phyloP scores from a whole-genome alignment of 306 rosid genomes.

The Gastrolobium villosum region DNA sequence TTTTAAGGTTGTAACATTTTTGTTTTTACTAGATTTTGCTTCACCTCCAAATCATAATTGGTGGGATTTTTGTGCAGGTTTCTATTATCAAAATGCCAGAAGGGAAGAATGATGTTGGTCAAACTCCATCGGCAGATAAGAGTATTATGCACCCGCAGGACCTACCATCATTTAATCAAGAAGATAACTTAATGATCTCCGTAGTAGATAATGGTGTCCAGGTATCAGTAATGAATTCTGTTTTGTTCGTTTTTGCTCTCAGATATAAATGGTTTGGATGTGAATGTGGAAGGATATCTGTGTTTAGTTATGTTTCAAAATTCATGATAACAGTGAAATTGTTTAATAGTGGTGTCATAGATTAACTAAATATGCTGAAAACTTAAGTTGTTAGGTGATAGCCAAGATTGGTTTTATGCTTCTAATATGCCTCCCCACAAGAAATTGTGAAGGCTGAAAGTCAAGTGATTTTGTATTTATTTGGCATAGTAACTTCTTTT shows the following conservation, averaged over 20 bases:
- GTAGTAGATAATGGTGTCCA: background rate
- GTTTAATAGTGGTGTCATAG: background rate
- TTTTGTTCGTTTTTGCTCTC: background rate
- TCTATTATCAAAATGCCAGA: too few relatives aligned
- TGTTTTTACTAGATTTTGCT: too few relatives aligned
- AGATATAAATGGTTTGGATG: background rate
- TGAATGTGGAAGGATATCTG: background rate
- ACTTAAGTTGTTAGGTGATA: background rate
- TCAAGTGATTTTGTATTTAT: constrained; percentile 3
- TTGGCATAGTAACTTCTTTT: constrained; percentile 13
- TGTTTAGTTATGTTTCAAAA: background rate
- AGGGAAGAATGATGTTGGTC: too few relatives aligned
- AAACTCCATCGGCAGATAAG: background rate
- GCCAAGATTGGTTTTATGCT: background rate
- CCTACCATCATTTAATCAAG: background rate
- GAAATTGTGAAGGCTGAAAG: background rate
- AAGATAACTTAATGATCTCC: background rate
- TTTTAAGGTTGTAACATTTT: too few relatives aligned
- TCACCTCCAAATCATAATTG: too few relatives aligned
- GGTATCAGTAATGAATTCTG: constrained; percentile 8
- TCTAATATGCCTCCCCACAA: background rate
- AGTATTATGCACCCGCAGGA: background rate
- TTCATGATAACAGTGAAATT: constrained; percentile 12
- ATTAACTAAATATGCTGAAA: background rate
- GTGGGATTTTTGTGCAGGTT: too few relatives aligned